Evolutionary conservation across 495 filamentous ascomycete genomes (phyloP).

Genomic region (Aspergillus avenaceus): DNA sequence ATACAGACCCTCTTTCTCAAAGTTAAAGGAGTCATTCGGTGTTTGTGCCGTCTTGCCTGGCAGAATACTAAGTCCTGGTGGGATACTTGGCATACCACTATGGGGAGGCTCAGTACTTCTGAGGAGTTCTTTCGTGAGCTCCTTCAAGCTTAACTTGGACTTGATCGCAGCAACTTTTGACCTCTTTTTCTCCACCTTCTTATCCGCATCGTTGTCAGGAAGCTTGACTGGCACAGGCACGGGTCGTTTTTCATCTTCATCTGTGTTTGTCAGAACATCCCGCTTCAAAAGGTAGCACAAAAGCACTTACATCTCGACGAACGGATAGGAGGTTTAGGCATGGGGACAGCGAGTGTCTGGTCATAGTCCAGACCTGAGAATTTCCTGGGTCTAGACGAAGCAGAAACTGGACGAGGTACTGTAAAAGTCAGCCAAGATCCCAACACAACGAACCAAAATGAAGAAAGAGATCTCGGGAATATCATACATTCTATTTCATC

Average conservation of each 20-base stretch:
- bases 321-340: constrained; percentile 23
- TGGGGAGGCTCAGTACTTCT: constrained; percentile 15
- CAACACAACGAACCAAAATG: neutral
- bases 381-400: constrained; percentile 11
- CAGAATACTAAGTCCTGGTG: neutral
- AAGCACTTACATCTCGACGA: neutral
- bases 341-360: constrained; percentile 25
- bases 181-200: constrained; percentile 17
- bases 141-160: constrained; percentile 33
- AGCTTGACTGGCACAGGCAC: constrained; percentile 13
- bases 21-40: neutral
- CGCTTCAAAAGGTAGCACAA: neutral
- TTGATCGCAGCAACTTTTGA: constrained; percentile 23
- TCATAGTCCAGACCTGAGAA: constrained; percentile 26
- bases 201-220: neutral
- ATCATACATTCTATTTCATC: neutral
- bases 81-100: constrained; percentile 11
- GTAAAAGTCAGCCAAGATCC: neutral
- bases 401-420: neutral
- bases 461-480: neutral
- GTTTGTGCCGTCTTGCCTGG: neutral
- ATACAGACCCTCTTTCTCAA: constrained; percentile 12
- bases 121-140: constrained; percentile 25
- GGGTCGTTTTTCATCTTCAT: constrained; percentile 14
- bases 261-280: constrained; percentile 1